Conservation (phyloP, 768 basidiomycete genomes). For the Amanita fuliginea region DNA sequence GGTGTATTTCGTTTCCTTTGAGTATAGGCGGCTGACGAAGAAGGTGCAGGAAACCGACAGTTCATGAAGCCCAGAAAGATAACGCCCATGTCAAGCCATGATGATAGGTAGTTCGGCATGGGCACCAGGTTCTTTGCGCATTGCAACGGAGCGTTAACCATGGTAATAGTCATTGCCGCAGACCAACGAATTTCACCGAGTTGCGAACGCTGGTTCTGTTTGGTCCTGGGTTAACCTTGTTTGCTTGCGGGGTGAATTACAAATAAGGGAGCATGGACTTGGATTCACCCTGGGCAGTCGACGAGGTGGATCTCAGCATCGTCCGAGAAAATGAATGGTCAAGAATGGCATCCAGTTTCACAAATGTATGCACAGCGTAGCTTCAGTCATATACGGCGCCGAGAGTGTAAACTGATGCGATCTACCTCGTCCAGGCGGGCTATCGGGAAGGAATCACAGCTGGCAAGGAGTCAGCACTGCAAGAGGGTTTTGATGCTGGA, state of each 20-base stretch:
- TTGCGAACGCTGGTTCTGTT: background rate
- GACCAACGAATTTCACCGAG: background rate
- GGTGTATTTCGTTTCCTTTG: background rate
- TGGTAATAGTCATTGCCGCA: background rate
- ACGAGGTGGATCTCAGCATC: conserved; percentile 26
- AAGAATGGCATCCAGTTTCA: conserved; percentile 58
- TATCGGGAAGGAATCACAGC: conserved; percentile 95
- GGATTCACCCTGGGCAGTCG: conserved; percentile 57
- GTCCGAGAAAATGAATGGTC: conserved; percentile 51
- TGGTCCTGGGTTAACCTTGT: background rate
- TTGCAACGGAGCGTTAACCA: background rate
- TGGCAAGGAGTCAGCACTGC: conserved; percentile 81
- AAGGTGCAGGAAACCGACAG: background rate
- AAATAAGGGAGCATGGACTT: conserved; percentile 11
- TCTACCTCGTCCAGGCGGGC: conserved; percentile 47
- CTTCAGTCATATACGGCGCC: background rate
- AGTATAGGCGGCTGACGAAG: background rate
- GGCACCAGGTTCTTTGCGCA: background rate
- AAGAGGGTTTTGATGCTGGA: conserved; percentile 84
- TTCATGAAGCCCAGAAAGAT: background rate
- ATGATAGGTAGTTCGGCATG: background rate
- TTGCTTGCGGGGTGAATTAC: background rate
- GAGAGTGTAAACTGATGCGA: background rate
- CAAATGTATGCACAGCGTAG: conserved; percentile 37
- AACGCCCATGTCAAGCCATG: background rate